phyloP scores from a whole-genome alignment of 148 eudicot genomes.

The Dianthus caryophyllus region DNA sequence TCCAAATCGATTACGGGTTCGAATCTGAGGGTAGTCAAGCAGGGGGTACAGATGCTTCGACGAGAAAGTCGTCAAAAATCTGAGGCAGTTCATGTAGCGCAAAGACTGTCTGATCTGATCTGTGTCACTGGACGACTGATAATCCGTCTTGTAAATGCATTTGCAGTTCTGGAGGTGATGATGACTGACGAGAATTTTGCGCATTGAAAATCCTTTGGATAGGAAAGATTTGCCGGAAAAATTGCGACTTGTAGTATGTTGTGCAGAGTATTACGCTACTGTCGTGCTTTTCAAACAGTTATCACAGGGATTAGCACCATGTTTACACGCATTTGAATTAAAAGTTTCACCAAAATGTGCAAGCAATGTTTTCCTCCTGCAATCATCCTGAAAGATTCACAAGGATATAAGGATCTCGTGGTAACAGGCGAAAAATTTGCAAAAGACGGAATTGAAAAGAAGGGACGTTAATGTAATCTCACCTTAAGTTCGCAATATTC shows the following conservation, averaged over 20 bases:
- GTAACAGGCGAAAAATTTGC: neutral
- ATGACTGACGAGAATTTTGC: neutral
- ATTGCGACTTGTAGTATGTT: neutral
- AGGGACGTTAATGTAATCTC: constrained; percentile 21
- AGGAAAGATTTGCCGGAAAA: neutral
- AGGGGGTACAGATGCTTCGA: neutral
- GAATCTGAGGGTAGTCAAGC: too few relatives aligned
- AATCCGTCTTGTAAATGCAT: neutral
- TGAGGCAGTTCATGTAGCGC: neutral
- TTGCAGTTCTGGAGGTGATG: neutral
- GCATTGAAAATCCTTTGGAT: neutral
- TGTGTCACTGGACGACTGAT: neutral
- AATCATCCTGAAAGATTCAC: constrained; percentile 53
- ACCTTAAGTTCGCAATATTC: constrained; percentile 90
- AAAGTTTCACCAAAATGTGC: constrained; percentile 88
- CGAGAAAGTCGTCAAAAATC: neutral
- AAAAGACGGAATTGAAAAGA: constrained; percentile 1
- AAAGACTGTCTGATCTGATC: neutral
- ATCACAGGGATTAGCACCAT: constrained; percentile 84
- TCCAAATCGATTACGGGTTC: too few relatives aligned
- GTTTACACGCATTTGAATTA: constrained; percentile 54
- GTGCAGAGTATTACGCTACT: constrained; percentile 29
- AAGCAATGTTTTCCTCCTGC: constrained; percentile 82
- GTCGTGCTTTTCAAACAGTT: constrained; percentile 59
- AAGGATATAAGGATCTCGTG: neutral